Evolutionary conservation across 352 stramenopile species (phyloP).

Genomic region (Phytophthora megakarya): DNA sequence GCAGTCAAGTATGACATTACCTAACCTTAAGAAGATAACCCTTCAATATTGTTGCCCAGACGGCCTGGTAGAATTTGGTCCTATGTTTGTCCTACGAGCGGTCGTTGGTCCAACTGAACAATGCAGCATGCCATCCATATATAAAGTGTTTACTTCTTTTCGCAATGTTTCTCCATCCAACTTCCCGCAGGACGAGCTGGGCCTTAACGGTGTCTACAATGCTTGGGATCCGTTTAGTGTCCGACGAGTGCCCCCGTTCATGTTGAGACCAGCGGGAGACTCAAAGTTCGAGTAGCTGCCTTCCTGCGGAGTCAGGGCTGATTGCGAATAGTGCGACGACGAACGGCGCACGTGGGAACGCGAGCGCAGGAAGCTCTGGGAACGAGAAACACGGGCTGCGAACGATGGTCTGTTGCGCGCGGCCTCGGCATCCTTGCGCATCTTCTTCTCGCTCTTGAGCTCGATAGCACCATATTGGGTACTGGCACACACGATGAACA

Average conservation of each 20-base stretch:
- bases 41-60: no score
- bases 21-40: not conserved
- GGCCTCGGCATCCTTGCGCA: constrained; percentile 61
- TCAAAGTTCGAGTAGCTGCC: constrained; percentile 84
- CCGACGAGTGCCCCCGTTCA: constrained; percentile 34
- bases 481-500: constrained; percentile 82
- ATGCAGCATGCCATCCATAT: constrained; percentile 26
- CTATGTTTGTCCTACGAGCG: no score
- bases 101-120: constrained; percentile 2
- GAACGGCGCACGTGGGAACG: constrained; percentile 54
- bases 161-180: constrained; percentile 3
- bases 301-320: constrained; percentile 53
- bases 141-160: constrained; percentile 29
- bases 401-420: constrained; percentile 54
- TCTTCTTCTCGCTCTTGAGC: constrained; percentile 87
- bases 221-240: constrained; percentile 43
- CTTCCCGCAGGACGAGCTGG: constrained; percentile 2
- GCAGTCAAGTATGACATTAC: not conserved
- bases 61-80: no score
- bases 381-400: constrained; percentile 62
- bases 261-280: constrained; percentile 50
- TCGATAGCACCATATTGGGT: constrained; percentile 84
- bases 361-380: constrained; percentile 82
- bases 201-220: constrained; percentile 29
- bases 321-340: constrained; percentile 57